phyloP scores from a whole-genome alignment of 371 early-diverging fungal genomes.

The Lichtheimia ornata region DNA sequence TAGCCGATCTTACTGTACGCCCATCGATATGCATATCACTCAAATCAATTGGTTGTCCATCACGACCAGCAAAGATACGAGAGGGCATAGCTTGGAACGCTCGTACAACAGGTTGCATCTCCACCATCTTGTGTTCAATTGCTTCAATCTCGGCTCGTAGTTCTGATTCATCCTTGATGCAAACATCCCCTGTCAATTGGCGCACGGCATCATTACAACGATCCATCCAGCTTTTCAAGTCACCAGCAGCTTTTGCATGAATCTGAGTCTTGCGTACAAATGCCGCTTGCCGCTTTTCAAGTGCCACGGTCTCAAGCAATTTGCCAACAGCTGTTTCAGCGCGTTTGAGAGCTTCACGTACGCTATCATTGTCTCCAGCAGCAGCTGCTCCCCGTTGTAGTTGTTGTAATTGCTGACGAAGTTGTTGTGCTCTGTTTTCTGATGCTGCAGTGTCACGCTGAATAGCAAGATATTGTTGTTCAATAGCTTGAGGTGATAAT shows the following conservation, averaged over 20 bases:
- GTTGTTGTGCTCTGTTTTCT: slow-evolving; percentile 22
- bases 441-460: slow-evolving; percentile 17
- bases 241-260: slow-evolving; percentile 45
- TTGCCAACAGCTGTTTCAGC: slow-evolving; percentile 29
- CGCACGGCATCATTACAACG: slow-evolving; percentile 40
- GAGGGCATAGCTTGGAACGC: slow-evolving; percentile 41
- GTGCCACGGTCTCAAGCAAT: slow-evolving; percentile 21
- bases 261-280: slow-evolving; percentile 40
- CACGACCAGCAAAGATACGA: slow-evolving; percentile 29
- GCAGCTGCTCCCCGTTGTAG: slow-evolving; percentile 22
- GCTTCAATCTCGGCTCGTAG: slow-evolving; percentile 35
- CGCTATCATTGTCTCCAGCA: neutral
- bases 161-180: slow-evolving; percentile 42
- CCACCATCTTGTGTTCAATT: slow-evolving; percentile 36
- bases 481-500: slow-evolving; percentile 18
- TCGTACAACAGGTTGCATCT: slow-evolving; percentile 39
- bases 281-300: slow-evolving; percentile 42
- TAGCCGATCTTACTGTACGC: slow-evolving; percentile 22
- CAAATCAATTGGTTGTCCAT: slow-evolving; percentile 25
- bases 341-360: slow-evolving; percentile 25
- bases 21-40: slow-evolving; percentile 27
- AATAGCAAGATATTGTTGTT: slow-evolving; percentile 17
- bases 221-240: slow-evolving; percentile 46
- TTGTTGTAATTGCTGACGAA: slow-evolving; percentile 21
- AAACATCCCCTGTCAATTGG: slow-evolving; percentile 39